Conservation (phyloP, 148 eudicot genomes). For the Camellia sinensis region DNA sequence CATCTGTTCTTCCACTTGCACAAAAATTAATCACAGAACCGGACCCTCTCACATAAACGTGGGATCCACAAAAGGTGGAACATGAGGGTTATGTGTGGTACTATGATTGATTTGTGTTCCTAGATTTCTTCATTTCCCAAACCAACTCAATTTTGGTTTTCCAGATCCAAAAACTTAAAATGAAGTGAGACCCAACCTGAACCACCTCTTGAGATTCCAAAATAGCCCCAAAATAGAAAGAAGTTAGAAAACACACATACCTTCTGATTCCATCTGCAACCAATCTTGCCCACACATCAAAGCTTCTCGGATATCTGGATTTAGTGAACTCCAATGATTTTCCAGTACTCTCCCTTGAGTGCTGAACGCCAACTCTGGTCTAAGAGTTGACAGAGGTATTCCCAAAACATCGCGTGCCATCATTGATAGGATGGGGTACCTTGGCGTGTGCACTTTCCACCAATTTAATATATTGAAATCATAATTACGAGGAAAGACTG, state of each 20-base stretch:
- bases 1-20: too few relatives aligned
- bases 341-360: slow-evolving; percentile 71
- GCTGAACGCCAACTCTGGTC: slow-evolving; percentile 60
- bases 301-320: slow-evolving; percentile 74
- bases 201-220: slow-evolving; percentile 3
- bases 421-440: slow-evolving; percentile 84
- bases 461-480: slow-evolving; percentile 82
- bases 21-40: too few relatives aligned
- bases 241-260: slow-evolving; percentile 18
- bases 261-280: slow-evolving; percentile 62
- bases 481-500: slow-evolving; percentile 71
- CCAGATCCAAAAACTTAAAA: background rate
- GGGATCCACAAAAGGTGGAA: too few relatives aligned
- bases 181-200: background rate
- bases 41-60: too few relatives aligned
- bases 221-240: background rate
- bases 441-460: slow-evolving; percentile 97
- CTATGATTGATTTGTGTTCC: too few relatives aligned
- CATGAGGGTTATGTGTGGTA: too few relatives aligned
- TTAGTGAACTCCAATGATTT: slow-evolving; percentile 57
- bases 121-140: background rate
- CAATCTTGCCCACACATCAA: slow-evolving; percentile 93
- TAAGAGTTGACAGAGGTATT: slow-evolving; percentile 69
- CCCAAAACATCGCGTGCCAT: slow-evolving; percentile 85
- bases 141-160: background rate